Evolutionary conservation across 139 green algal species (phyloP), one percentile per base, ranked within the genome.

Genomic region (Bryopsis sp.): DNA sequence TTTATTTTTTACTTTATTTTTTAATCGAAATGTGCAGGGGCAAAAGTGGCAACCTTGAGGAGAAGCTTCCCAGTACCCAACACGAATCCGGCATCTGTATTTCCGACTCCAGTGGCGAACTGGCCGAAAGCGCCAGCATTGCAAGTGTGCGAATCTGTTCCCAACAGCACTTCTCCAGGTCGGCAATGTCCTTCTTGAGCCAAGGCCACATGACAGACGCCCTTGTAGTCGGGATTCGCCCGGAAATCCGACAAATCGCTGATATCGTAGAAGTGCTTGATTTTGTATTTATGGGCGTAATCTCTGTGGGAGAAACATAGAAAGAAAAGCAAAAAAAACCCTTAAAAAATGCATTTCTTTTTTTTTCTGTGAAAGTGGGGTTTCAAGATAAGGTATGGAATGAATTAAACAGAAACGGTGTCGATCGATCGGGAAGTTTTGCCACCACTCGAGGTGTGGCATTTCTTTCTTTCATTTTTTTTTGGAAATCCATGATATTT

Each of bases 231-330:
- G 8, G 92, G 92, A 83, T 97, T 97, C 39, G 93, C 91, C 34
- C 82, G 80, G 81, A 97, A 97, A 80, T 97, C 79, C 68, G 58
- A 74, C 4, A 84, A 78, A 77, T 97, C 84, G 22, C 72, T 84
- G 78, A 97, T 97, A 80, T 97, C 92, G 66, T 97, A 97, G 57
- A 97, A 97, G 80, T 97, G 92, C 80, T 97, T 97, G 78, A 97
- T 97, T 71, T 84, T 77, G 74, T 97, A 95, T 79, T 90, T 86
- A 22, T 77, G 3, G 1, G 79, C 86, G 75, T 92, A 88, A 2
- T 95, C 86, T 26, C 82, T 88, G 76, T 32, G 57, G 32, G 71
- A 32, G 7, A 26, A 39, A 46, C 38, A 54, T n/a, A n/a, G n/a
- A n/a, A n/a, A n/a, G n/a, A n/a, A n/a, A n/a, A n/a, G n/a, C n/a